Conservation (phyloP, 2,329 filamentous ascomycete species). For the Neobulgaria alba region DNA sequence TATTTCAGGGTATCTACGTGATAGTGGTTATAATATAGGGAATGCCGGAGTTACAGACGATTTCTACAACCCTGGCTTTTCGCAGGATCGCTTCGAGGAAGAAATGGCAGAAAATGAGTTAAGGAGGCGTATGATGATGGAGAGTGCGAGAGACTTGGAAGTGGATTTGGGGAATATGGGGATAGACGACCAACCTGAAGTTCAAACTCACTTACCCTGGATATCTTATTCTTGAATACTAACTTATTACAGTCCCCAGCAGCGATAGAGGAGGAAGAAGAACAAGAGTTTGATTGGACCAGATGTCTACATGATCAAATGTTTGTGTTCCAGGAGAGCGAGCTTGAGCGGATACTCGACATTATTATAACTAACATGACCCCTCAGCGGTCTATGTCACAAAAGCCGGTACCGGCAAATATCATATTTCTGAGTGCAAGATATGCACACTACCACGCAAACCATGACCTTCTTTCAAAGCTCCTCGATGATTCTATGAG, state of each 20-base stretch:
- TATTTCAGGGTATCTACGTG: conserved; percentile 89
- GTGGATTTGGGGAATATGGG: conserved; percentile 94
- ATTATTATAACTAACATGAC: conserved; percentile 98
- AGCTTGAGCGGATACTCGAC: conserved; percentile 84
- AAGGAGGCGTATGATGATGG: conserved; percentile 97
- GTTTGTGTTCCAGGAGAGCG: conserved; percentile 97
- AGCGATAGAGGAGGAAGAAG: conserved; percentile 78
- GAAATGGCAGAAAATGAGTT: conserved; percentile 96
- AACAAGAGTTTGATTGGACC: conserved; percentile 93
- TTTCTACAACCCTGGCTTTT: conserved; percentile 89
- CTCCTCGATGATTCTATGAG: conserved; percentile 83
- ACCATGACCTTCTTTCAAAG: conserved; percentile 70
- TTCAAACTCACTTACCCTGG: conserved; percentile 34
- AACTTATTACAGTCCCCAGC: conserved; percentile 49
- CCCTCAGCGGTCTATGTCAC: conserved; percentile 87
- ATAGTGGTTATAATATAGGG: conserved; percentile 86
- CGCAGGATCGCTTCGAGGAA: conserved; percentile 90
- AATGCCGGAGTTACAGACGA: conserved; percentile 74
- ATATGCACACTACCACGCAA: conserved; percentile 95
- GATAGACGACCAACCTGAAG: conserved; percentile 91
- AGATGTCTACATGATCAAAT: conserved; percentile 94
- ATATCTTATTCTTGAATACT: conserved; percentile 23
- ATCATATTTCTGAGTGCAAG: conserved; percentile 92
- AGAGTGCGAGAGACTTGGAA: conserved; percentile 92
- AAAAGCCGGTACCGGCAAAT: conserved; percentile 95